Evolutionary conservation across 1,284 basidiomycete species (phyloP).

Genomic region (Laetiporus sulphureus): DNA sequence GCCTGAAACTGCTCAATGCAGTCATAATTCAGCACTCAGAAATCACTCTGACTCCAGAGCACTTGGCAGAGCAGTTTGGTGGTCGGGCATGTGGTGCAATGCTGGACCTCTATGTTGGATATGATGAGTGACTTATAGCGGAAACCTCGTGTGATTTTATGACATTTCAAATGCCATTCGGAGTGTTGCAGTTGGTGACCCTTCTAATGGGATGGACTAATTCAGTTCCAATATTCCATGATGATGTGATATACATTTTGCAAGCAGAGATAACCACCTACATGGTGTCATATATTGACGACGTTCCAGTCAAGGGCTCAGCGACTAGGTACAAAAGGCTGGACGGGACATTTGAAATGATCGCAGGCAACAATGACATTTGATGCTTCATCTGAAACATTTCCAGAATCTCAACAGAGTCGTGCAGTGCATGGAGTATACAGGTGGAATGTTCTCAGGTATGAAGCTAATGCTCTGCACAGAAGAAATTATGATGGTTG

Average conservation of each 20-base stretch:
- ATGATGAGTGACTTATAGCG: slow-evolving; percentile 14
- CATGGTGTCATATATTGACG: slow-evolving; percentile 2
- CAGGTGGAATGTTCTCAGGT: too few species aligned
- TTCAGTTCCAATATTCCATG: slow-evolving; percentile 25
- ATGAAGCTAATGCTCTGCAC: slow-evolving; percentile 18
- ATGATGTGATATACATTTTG: too few species aligned
- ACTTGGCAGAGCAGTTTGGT: slow-evolving; percentile 22
- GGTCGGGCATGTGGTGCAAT: slow-evolving; percentile 14
- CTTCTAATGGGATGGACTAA: slow-evolving; percentile 35
- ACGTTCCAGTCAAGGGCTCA: slow-evolving; percentile 1
- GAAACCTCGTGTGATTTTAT: slow-evolving; percentile 21
- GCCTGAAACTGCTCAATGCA: slow-evolving; percentile 24
- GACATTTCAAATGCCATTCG: too few species aligned
- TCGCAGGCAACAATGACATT: slow-evolving; percentile 23
- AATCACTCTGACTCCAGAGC: too few species aligned
- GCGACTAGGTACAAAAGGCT: slow-evolving; percentile 8
- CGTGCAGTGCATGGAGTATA: too few species aligned
- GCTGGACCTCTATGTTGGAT: too few species aligned
- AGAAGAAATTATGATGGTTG: slow-evolving; percentile 27
- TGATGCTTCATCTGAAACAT: slow-evolving; percentile 28
- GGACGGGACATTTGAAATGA: neutral
- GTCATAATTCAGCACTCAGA: slow-evolving; percentile 25
- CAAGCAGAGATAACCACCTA: slow-evolving; percentile 25
- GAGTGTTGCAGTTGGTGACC: slow-evolving; percentile 14
- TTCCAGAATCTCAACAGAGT: too few species aligned